Evolutionary conservation across 2,329 filamentous ascomycete genomes (phyloP).

Genomic region (Bipolaris gigantea): DNA sequence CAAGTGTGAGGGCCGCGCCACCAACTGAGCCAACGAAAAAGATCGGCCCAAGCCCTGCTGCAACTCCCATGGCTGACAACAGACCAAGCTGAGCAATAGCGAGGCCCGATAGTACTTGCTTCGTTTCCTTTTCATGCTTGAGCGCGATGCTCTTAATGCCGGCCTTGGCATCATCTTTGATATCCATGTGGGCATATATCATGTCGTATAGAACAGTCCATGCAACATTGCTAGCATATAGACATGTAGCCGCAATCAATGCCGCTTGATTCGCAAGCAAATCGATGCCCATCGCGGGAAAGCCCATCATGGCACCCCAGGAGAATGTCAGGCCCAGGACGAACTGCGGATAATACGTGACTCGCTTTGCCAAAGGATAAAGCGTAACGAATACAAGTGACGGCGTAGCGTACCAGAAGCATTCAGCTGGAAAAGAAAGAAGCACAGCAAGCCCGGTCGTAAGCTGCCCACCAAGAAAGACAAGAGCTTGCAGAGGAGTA

Average conservation of each 20-base stretch:
- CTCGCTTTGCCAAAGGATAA: slow-evolving; percentile 82
- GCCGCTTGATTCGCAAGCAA: slow-evolving; percentile 66
- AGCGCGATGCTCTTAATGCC: slow-evolving; percentile 88
- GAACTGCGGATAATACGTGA: slow-evolving; percentile 85
- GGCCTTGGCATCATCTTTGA: slow-evolving; percentile 80
- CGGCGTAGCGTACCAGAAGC: slow-evolving; percentile 76
- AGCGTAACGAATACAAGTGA: slow-evolving; percentile 71
- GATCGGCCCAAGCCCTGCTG: slow-evolving; percentile 60
- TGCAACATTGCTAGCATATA: slow-evolving; percentile 78
- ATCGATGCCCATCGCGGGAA: slow-evolving; percentile 78
- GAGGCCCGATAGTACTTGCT: slow-evolving; percentile 71
- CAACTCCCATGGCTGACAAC: slow-evolving; percentile 68
- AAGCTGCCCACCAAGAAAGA: slow-evolving; percentile 75
- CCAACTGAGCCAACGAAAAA: slow-evolving; percentile 63
- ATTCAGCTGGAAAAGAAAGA: slow-evolving; percentile 72
- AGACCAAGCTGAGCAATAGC: slow-evolving; percentile 70
- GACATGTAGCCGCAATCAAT: slow-evolving; percentile 64
- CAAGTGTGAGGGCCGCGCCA: slow-evolving; percentile 57
- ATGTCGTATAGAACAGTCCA: slow-evolving; percentile 92
- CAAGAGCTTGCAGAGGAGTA: slow-evolving; percentile 68
- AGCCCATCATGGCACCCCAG: slow-evolving; percentile 87
- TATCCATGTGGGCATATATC: slow-evolving; percentile 92
- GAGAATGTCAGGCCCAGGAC: slow-evolving; percentile 84
- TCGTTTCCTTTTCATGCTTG: slow-evolving; percentile 76
- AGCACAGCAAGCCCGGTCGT: slow-evolving; percentile 72